Base-by-base conservation (phyloP, 805 yeast genomes). In the Kodamaea sagamina region DNA sequence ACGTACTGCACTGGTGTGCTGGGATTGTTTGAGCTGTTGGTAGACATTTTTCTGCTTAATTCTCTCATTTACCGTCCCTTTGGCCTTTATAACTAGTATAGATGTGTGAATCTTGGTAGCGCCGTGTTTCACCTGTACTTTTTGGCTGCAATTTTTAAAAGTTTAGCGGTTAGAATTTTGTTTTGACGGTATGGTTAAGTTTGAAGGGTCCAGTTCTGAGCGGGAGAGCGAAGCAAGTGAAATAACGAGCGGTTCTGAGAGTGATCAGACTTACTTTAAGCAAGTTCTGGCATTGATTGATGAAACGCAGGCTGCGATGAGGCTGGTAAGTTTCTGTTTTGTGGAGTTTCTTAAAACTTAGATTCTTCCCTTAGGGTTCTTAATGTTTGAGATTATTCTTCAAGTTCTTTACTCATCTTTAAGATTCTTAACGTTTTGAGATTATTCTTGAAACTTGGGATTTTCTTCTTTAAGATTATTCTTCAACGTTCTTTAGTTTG, bases 1-100 rank as follows among this genome's bases (percentile, higher is more conserved):
- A 58, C 42, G 18, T 35, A 35, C 41, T 51, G 41, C 19, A 9
- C 12, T 3, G 44, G 24, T 16, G 17, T 35, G 12, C 15, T 6
- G 16, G 15, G 4, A 11, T 4, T 6, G 27, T 13, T 16, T 11
- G 38, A n/a, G 15, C 9, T 24, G 25, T 35, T 35, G 8, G 11
- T 5, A 13, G n/a, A 10, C 11, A 12, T 11, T 6, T 4, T 6
- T 13, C 12, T n/a, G n/a, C 18, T 21, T 22, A 12, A 4, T 12
- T 21, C 24, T 29, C 7, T 12, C 16, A 29, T 12, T 8, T 9
- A 13, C 19, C 10, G 21, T n/a, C 15, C 19, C 34, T 4, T 9
- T 15, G 34, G 19, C 34, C 34, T 19, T 29, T 29, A 6, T 29
- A 29, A 29, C 21, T 15, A 7, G 12, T 12, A 12, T 11, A 17